Evolutionary conservation across 257 asterid genomes (phyloP).

Genomic region (Linaria vulgaris): DNA sequence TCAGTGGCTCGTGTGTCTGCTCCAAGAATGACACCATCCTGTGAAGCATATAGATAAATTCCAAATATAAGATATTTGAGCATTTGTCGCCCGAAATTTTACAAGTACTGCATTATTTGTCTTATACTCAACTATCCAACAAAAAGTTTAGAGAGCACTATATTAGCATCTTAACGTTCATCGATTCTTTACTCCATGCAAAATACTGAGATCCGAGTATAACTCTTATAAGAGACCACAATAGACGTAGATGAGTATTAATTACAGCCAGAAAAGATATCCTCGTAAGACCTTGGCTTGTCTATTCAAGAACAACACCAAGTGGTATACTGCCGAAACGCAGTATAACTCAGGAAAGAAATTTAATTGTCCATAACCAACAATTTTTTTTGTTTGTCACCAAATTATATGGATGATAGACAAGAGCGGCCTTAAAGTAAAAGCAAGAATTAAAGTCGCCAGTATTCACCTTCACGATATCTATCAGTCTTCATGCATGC

Average conservation of each 20-base stretch:
- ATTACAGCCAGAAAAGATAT: too few relatives aligned
- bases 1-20: constrained; percentile 98
- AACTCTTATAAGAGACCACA: too few relatives aligned
- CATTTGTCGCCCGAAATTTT: not conserved
- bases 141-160: not conserved
- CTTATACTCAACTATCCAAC: not conserved
- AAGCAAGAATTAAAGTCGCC: not conserved
- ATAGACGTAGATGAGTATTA: too few relatives aligned
- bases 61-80: constrained; percentile 19
- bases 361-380: not conserved
- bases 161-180: not conserved
- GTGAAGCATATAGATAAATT: constrained; percentile 24
- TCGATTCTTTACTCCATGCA: not conserved
- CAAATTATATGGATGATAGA: not conserved
- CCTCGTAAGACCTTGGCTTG: too few relatives aligned
- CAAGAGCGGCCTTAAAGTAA: not conserved
- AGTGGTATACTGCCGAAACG: constrained; percentile 2
- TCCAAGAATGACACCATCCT: constrained; percentile 99
- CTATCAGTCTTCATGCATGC: not conserved
- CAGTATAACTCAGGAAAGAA: not conserved
- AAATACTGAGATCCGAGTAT: too few relatives aligned
- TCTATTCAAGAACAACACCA: too few relatives aligned
- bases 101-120: not conserved
- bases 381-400: not conserved
- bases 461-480: not conserved